These are phyloP conservation scores for Fusarium paranaense DNA, from an alignment of 2,329 filamentous ascomycete species.

Conservation along the genomic window DNA sequence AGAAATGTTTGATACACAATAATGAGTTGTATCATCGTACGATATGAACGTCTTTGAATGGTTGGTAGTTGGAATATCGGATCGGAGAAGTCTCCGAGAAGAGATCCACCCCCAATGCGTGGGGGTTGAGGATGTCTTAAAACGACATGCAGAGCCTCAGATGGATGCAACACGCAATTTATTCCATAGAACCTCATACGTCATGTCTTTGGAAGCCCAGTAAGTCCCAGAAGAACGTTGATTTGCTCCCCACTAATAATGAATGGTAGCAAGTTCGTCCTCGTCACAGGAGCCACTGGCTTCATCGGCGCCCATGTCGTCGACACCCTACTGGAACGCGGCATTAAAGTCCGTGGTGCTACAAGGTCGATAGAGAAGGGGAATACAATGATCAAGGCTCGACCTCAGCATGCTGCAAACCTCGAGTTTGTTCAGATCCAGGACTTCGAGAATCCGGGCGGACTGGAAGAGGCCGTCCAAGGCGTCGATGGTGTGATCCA, in stretches of 20 bases:
- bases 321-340: constrained; percentile 45
- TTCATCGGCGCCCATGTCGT: constrained; percentile 52
- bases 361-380: constrained; percentile 47
- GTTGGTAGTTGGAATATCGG: no score
- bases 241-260: no score
- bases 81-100: background rate
- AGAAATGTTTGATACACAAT: background rate
- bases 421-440: constrained; percentile 57
- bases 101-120: background rate
- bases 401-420: constrained; percentile 48
- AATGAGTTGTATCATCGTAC: background rate
- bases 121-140: background rate
- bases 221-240: background rate
- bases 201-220: background rate
- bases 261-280: constrained; percentile 15
- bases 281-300: constrained; percentile 43
- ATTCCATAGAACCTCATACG: background rate
- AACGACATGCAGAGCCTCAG: background rate
- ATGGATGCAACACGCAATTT: background rate
- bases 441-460: constrained; percentile 54
- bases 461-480: constrained; percentile 52
- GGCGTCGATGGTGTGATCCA: constrained; percentile 58
- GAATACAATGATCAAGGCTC: constrained; percentile 50
- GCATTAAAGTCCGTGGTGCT: constrained; percentile 47
- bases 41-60: background rate